phyloP scores from a whole-genome alignment of 1,139 yeast genomes.

The Scheffersomyces titani region DNA sequence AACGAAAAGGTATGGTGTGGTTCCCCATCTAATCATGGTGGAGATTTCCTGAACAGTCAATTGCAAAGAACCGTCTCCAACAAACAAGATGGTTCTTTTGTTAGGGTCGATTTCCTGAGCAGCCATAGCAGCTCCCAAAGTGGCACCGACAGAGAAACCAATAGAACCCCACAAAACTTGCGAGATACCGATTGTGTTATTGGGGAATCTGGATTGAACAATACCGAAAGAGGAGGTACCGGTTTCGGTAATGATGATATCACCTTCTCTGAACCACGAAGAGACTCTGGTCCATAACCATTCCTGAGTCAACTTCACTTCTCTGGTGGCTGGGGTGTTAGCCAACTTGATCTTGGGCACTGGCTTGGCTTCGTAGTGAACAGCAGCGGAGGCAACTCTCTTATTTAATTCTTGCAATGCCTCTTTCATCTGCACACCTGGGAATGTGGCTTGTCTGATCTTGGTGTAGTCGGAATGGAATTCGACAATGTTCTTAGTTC shows the following conservation, averaged over 20 bases:
- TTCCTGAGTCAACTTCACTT: conserved; percentile 29
- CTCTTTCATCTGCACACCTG: conserved; percentile 77
- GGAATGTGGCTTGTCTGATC: conserved; percentile 74
- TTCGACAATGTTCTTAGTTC: conserved; percentile 78
- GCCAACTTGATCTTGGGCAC: conserved; percentile 46
- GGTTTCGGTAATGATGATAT: conserved; percentile 38
- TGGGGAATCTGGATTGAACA: conserved; percentile 37
- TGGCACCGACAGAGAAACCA: conserved; percentile 34
- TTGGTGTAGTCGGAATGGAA: conserved; percentile 88
- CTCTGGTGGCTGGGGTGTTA: conserved; percentile 25
- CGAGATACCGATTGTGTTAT: conserved; percentile 37
- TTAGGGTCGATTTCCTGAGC: conserved; percentile 64
- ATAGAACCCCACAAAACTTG: conserved; percentile 39
- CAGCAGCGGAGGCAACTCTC: conserved; percentile 35
- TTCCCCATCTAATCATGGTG: conserved; percentile 77
- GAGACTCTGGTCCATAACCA: conserved; percentile 38
- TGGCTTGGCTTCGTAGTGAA: conserved; percentile 43
- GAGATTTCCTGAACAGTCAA: conserved; percentile 86
- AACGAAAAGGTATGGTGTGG: conserved; percentile 78
- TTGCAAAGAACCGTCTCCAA: conserved; percentile 91
- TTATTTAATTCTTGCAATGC: conserved; percentile 52
- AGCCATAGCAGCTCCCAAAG: conserved; percentile 35
- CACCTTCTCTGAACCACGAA: conserved; percentile 37
- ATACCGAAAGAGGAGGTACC: conserved; percentile 48
- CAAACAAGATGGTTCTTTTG: conserved; percentile 76